Evolutionary conservation across 2,329 filamentous ascomycete species (phyloP).

Genomic region (Paracorniculantispora psalliotae): DNA sequence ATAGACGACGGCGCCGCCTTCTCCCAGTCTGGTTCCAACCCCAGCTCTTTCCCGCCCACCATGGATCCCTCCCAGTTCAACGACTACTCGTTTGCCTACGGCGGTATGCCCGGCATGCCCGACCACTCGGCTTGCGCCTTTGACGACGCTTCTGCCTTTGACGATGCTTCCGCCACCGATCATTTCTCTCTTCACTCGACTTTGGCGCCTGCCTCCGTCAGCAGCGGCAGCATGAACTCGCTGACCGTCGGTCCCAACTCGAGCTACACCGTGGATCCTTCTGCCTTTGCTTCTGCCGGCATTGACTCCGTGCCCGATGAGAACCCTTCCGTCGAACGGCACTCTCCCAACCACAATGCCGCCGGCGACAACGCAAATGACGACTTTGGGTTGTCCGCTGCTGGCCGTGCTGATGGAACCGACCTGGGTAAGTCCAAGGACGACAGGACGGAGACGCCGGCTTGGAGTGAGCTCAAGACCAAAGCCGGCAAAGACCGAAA

Average conservation of each 20-base stretch:
- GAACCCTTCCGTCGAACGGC: conserved; percentile 35
- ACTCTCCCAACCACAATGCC: conserved; percentile 39
- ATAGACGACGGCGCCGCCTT: conserved; percentile 3
- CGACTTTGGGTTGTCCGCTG: conserved; percentile 51
- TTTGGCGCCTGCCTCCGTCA: conserved; percentile 13
- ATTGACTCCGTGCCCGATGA: conserved; percentile 40
- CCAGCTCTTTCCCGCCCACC: conserved; percentile 19
- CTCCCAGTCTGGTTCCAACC: not conserved
- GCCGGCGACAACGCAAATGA: conserved; percentile 52
- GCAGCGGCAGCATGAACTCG: conserved; percentile 12
- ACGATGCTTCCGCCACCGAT: conserved; percentile 25
- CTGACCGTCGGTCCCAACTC: conserved; percentile 17
- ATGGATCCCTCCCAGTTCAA: conserved; percentile 47
- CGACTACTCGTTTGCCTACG: conserved; percentile 50
- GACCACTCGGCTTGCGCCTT: conserved; percentile 32
- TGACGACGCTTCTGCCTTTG: conserved; percentile 24
- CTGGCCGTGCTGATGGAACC: conserved; percentile 45
- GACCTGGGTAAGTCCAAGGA: conserved; percentile 53
- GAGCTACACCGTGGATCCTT: conserved; percentile 18
- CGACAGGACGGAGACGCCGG: conserved; percentile 55
- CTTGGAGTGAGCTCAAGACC: conserved; percentile 81
- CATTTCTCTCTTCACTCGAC: conserved; percentile 31
- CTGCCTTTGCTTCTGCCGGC: conserved; percentile 22
- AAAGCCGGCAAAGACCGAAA: conserved; percentile 96
- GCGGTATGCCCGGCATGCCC: conserved; percentile 33